Percentiles rank a stretch among this genome's conserved stretches.
phyloP scores from a whole-genome alignment of 1,284 basidiomycete genomes.

The Xerocomus nothofagi region DNA sequence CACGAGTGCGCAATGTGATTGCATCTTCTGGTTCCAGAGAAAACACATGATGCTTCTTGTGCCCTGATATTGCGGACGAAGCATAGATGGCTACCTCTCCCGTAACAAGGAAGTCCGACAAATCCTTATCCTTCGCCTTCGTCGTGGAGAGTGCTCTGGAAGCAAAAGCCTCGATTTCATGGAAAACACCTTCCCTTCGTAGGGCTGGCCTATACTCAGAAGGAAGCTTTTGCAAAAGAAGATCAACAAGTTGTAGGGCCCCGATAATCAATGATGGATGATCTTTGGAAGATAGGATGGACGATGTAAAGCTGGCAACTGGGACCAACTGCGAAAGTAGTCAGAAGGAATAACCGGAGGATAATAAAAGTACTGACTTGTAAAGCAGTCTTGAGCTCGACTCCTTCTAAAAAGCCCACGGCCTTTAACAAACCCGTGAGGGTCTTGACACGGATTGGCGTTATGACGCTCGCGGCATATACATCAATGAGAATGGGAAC shows the following conservation, averaged over 20 bases:
- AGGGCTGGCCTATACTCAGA: conserved; percentile 84
- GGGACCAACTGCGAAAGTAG: conserved; percentile 68
- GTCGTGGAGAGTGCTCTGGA: conserved; percentile 56
- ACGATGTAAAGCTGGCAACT: conserved; percentile 89
- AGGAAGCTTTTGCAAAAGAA: conserved; percentile 81
- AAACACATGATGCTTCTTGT: conserved; percentile 64
- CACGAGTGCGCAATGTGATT: conserved; percentile 84
- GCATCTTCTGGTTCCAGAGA: conserved; percentile 83
- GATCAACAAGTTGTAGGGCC: conserved; percentile 88
- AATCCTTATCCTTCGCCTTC: conserved; percentile 55
- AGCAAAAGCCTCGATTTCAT: conserved; percentile 82
- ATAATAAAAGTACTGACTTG: conserved; percentile 47
- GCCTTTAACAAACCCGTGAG: conserved; percentile 86
- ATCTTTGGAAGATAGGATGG: conserved; percentile 88
- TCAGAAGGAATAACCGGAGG: conserved; percentile 6
- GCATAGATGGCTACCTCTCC: conserved; percentile 37
- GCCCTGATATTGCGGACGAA: conserved; percentile 53
- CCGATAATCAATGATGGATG: conserved; percentile 82
- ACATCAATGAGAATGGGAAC: conserved; percentile 94
- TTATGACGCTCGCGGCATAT: conserved; percentile 89
- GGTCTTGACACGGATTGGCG: conserved; percentile 83
- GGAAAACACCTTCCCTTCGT: conserved; percentile 90
- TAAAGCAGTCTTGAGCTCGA: conserved; percentile 73
- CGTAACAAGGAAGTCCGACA: conserved; percentile 39
- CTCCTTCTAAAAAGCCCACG: conserved; percentile 79